Evolutionary conservation across 2,329 filamentous ascomycete species (phyloP).

Genomic region (Claviceps africana): DNA sequence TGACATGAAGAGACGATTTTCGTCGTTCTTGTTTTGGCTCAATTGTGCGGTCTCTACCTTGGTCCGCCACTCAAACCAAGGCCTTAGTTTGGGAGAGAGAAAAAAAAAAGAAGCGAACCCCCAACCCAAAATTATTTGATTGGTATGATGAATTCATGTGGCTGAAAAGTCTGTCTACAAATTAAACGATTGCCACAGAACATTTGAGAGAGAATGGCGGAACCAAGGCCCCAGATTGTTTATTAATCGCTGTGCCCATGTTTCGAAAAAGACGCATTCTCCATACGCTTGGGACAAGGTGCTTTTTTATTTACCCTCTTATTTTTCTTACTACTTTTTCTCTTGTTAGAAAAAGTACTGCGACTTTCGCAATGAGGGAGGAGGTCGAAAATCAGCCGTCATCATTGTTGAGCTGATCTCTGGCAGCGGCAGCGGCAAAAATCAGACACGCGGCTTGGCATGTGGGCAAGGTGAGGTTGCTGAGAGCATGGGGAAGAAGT

Average conservation of each 20-base stretch:
- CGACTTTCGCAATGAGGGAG: not conserved
- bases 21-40: not conserved
- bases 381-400: not conserved
- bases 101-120: not conserved
- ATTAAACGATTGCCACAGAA: not conserved
- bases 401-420: not conserved
- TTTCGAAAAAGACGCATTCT: not conserved
- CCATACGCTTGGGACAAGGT: not conserved
- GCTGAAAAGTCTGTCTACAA: not conserved
- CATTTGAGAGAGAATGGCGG: not conserved
- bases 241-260: not conserved
- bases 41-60: not conserved
- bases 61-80: not conserved
- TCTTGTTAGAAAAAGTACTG: not conserved
- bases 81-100: too few relatives aligned
- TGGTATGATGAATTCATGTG: not conserved
- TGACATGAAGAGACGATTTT: not conserved
- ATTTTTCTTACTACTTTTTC: too few relatives aligned
- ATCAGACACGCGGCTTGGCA: slow-evolving; percentile 4
- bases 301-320: too few relatives aligned
- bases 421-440: slow-evolving; percentile 2
- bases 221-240: not conserved
- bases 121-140: not conserved
- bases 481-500: not conserved
- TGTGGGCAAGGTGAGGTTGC: not conserved